These are phyloP conservation scores for Microsporum canis DNA, from an alignment of 2,329 filamentous ascomycete genomes.

Conservation along the genomic window DNA sequence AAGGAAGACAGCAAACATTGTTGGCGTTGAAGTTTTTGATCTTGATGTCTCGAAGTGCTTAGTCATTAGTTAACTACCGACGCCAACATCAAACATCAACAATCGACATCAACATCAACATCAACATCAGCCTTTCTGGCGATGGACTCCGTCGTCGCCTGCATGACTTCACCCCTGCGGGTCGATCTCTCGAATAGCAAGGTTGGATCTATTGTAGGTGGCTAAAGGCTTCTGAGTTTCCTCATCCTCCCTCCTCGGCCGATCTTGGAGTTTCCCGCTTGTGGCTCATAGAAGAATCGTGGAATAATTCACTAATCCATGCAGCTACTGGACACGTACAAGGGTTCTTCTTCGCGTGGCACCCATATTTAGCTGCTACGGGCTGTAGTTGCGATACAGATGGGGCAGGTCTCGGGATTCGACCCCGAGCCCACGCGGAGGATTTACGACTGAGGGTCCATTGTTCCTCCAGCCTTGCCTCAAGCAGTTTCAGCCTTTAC, in stretches of 20 bases:
- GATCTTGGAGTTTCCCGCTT: neutral
- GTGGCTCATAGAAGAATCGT: neutral
- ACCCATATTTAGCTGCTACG: conserved; percentile 1
- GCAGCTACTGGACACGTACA: neutral
- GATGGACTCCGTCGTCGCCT: neutral
- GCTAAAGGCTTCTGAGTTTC: neutral
- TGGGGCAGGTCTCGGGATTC: conserved; percentile 1
- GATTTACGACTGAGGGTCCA: neutral
- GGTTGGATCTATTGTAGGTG: neutral
- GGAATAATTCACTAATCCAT: neutral
- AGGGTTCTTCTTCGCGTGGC: neutral
- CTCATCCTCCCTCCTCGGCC: neutral
- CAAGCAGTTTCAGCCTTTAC: neutral
- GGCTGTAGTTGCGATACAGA: neutral
- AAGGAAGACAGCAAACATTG: neutral
- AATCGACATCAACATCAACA: neutral
- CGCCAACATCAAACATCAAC: neutral
- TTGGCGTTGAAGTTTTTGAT: neutral
- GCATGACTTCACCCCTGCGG: neutral
- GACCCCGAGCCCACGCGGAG: conserved; percentile 4
- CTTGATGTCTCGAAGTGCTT: neutral
- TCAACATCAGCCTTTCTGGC: neutral
- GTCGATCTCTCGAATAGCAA: no score
- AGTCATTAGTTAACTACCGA: neutral
- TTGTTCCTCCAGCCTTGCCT: neutral